Evolutionary conservation across 140 eudicot genomes (phyloP), one percentile per base, ranked within the genome.

Genomic region (Bidens hawaiensis): DNA sequence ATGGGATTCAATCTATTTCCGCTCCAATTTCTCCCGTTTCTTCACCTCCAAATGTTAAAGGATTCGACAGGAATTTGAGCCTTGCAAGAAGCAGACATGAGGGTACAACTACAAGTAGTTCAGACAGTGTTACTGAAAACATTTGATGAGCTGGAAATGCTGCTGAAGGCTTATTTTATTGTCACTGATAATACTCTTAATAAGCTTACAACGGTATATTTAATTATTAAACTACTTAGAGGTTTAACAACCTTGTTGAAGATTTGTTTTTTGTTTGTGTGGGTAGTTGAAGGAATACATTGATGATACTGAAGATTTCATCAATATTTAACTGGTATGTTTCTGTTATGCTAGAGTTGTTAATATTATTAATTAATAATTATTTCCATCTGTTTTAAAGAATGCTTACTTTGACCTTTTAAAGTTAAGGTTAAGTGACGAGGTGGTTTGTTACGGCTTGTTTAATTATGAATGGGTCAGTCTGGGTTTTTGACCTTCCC

Each of bases 311-410:
- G 96, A 90, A 78, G 97, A 81, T 68, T 86, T 87, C 78, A 90
- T 90, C 51, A 90, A 90, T 74, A 90, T 86, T 68, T 86, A 90
- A 75, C 81, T 90, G 94, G 97, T 90, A 83, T 72, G 82, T 38
- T 28, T 64, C 31, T 21, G n/a, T 12, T 2, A 42, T 31, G 38
- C 38, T 10, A 31, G 38, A 31, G 8, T 31, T 31, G 36, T 31
- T 2, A 4, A 31, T 31, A 5, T 31, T n/a, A n/a, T n/a, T n/a
- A n/a, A n/a, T n/a, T n/a, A 2, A 5, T 31, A 31, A 5, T 31
- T 31, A 31, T 31, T 5, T 31, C 8, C 8, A 31, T 31, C 38
- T 31, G 10, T 31, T 0, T 5, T 5, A 4, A 31, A 31, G 36
- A 31, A 31, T 31, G 38, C 38, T 31, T 10, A 5, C 38, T 31